Evolutionary conservation across 2,329 filamentous ascomycete genomes (phyloP).

Genomic region (Sclerotinia subarctica): DNA sequence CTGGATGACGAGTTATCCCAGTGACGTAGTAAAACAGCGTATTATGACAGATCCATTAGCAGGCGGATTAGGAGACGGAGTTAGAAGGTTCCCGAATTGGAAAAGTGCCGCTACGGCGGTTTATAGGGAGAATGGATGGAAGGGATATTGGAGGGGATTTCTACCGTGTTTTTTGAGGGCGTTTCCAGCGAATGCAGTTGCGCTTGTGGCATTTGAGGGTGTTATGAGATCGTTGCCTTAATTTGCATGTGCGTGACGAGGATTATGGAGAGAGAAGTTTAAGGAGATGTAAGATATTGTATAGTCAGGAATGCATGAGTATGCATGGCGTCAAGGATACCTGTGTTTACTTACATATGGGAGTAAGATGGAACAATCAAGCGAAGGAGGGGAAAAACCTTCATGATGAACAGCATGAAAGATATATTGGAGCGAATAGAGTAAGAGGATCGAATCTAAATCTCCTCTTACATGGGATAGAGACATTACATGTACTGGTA

Average conservation of each 20-base stretch:
- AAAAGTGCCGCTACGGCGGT: slow-evolving; percentile 74
- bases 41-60: slow-evolving; percentile 95
- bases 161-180: slow-evolving; percentile 89
- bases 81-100: slow-evolving; percentile 70
- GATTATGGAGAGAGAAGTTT: background rate
- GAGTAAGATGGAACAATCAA: background rate
- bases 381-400: background rate
- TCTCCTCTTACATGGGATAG: background rate
- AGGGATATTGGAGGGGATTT: slow-evolving; percentile 90
- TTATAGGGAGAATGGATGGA: slow-evolving; percentile 70
- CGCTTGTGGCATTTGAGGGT: slow-evolving; percentile 87
- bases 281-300: background rate
- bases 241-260: background rate
- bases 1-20: slow-evolving; percentile 89
- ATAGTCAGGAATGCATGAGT: background rate
- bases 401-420: background rate
- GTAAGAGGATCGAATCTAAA: background rate
- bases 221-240: slow-evolving; percentile 66
- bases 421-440: background rate
- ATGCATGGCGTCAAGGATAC: background rate
- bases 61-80: slow-evolving; percentile 62
- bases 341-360: too few relatives aligned
- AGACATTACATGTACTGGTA: background rate
- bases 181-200: slow-evolving; percentile 94
- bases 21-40: slow-evolving; percentile 90